phyloP scores from a whole-genome alignment of 441 rosid genomes.

The Erodium trifolium region DNA sequence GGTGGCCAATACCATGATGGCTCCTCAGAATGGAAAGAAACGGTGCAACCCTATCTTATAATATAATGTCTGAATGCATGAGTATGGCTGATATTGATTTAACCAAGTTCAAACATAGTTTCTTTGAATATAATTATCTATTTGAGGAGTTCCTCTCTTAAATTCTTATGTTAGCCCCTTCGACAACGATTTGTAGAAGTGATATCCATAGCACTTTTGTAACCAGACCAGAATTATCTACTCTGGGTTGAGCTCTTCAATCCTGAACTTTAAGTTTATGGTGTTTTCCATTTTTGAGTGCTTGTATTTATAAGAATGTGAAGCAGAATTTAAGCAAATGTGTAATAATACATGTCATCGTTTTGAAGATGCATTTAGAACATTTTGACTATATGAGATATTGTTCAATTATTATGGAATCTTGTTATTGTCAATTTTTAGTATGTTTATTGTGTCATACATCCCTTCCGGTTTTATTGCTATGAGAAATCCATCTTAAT shows the following conservation, averaged over 20 bases:
- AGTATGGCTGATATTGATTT: no score
- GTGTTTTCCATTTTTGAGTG: not conserved
- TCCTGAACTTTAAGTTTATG: not conserved
- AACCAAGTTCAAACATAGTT: no score
- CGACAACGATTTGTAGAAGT: no score
- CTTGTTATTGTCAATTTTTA: not conserved
- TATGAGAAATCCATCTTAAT: not conserved
- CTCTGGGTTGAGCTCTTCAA: not conserved
- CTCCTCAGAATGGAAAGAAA: slow-evolving; percentile 92
- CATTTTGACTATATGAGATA: no score
- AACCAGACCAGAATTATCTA: not conserved
- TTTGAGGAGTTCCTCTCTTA: not conserved
- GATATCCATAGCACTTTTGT: no score
- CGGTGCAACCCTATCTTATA: slow-evolving; percentile 38
- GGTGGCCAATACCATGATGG: slow-evolving; percentile 74
- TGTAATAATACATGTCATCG: no score
- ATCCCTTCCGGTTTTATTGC: not conserved
- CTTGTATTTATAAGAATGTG: not conserved
- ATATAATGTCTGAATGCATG: not conserved
- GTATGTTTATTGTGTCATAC: not conserved
- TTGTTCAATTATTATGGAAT: not conserved
- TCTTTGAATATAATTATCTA: not conserved
- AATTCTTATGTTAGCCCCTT: not conserved
- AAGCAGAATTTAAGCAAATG: not conserved
- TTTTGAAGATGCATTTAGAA: no score